These are phyloP conservation scores for Elongisporangium undulatum DNA, from an alignment of 352 stramenopile species.

Conservation along the genomic window DNA sequence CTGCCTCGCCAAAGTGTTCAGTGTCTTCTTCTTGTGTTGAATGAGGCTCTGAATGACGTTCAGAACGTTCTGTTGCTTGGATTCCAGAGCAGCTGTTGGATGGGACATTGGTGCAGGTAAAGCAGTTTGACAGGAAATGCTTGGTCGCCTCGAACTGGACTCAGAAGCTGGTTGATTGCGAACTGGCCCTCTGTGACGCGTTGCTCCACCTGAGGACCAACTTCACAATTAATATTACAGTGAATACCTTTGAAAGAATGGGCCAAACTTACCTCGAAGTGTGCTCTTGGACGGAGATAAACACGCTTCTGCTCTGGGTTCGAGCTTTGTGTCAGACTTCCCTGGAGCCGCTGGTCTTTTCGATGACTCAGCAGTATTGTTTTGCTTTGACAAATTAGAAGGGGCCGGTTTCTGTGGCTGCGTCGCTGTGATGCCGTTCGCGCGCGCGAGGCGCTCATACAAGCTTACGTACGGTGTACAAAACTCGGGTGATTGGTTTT, in stretches of 20 bases:
- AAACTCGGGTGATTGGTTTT: slow-evolving; percentile 10
- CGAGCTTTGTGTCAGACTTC: slow-evolving; percentile 1
- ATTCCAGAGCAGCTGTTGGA: slow-evolving; percentile 18
- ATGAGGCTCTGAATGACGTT: slow-evolving; percentile 77
- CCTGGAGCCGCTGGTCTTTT: slow-evolving; percentile 4
- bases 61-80: slow-evolving; percentile 65
- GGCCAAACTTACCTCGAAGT: slow-evolving; percentile 8
- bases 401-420: slow-evolving; percentile 8
- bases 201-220: slow-evolving; percentile 3
- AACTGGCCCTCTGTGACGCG: slow-evolving; percentile 5
- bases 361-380: neutral
- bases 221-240: neutral
- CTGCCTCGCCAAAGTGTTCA: slow-evolving; percentile 41
- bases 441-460: slow-evolving; percentile 58
- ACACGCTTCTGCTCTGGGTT: slow-evolving; percentile 1
- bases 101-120: neutral
- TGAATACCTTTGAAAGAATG: neutral
- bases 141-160: neutral
- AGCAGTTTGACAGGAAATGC: neutral
- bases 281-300: slow-evolving; percentile 13
- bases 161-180: neutral
- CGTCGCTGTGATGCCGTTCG: slow-evolving; percentile 31
- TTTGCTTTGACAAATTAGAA: slow-evolving; percentile 4
- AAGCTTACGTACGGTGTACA: slow-evolving; percentile 48
- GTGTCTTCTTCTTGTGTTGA: slow-evolving; percentile 68